Evolutionary conservation across 345 rosid species (phyloP).

Genomic region (Trapa bicornis): DNA sequence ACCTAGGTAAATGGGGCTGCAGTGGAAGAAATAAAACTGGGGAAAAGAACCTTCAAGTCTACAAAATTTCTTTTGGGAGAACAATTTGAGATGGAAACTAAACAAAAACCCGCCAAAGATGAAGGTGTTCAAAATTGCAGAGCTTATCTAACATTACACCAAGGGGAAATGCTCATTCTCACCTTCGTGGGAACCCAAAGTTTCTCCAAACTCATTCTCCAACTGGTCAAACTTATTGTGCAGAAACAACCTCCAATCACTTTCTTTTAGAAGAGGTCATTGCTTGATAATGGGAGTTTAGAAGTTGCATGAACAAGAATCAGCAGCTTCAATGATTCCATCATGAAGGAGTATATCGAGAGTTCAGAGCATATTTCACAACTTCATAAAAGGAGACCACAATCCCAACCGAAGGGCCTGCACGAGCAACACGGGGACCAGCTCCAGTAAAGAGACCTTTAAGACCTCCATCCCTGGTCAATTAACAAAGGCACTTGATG

Average conservation of each 20-base stretch:
- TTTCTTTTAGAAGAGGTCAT: neutral
- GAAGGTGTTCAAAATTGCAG: no score
- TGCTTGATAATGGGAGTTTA: neutral
- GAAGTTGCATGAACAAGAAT: neutral
- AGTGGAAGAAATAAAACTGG: no score
- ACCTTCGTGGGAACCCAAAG: neutral
- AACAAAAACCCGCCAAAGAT: no score
- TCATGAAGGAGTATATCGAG: neutral
- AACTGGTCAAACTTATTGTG: neutral
- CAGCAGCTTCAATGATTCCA: neutral
- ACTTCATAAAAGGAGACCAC: conserved; percentile 88
- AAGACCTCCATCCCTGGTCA: conserved; percentile 57
- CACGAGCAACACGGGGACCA: conserved; percentile 86
- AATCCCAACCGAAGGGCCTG: conserved; percentile 88
- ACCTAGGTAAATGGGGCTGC: no score
- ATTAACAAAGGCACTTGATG: neutral
- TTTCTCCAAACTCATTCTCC: neutral
- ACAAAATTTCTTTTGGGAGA: no score
- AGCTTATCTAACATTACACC: no score
- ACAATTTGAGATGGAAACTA: no score
- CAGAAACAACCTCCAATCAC: neutral
- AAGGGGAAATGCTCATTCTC: neutral
- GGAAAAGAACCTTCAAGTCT: no score
- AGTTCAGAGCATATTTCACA: conserved; percentile 52
- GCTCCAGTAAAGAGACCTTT: conserved; percentile 79